A percentile compares a stretch with the other conserved stretches of the same genome.
Evolutionary conservation across 2,329 filamentous ascomycete genomes (phyloP).

Genomic region (Colletotrichum sp.): DNA sequence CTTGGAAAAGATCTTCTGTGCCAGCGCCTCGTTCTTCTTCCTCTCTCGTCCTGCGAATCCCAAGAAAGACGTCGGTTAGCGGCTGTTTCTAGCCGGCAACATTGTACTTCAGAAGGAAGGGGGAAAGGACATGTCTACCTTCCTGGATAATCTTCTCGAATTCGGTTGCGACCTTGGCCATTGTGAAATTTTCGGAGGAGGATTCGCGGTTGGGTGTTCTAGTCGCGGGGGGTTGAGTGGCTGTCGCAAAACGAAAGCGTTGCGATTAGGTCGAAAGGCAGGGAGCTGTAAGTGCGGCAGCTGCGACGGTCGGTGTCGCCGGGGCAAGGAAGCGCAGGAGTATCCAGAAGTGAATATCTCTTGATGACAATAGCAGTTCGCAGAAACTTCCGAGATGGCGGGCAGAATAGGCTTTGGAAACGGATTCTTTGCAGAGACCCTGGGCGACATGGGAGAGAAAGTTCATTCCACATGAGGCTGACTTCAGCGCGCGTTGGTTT

Average conservation of each 20-base stretch:
- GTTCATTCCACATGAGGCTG: constrained; percentile 4
- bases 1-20: constrained; percentile 71
- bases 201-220: background rate
- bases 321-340: background rate
- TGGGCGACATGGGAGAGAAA: background rate
- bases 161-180: constrained; percentile 51
- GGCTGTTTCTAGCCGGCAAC: background rate
- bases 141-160: constrained; percentile 62
- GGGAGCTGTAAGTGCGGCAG: background rate
- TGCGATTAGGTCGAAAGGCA: background rate
- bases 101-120: background rate
- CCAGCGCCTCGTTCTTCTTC: constrained; percentile 75
- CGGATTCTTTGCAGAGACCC: background rate
- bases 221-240: background rate
- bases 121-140: constrained; percentile 37
- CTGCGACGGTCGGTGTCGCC: background rate
- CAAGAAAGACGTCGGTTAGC: constrained; percentile 2
- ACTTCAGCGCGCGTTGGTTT: constrained; percentile 5
- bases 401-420: background rate
- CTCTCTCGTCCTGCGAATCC: constrained; percentile 62
- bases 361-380: background rate
- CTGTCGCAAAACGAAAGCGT: background rate
- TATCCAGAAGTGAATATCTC: background rate
- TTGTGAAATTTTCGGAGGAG: constrained; percentile 25
- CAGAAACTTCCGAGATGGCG: background rate